phyloP scores from a whole-genome alignment of 1,284 basidiomycete species.

The Abortiporus biennis region DNA sequence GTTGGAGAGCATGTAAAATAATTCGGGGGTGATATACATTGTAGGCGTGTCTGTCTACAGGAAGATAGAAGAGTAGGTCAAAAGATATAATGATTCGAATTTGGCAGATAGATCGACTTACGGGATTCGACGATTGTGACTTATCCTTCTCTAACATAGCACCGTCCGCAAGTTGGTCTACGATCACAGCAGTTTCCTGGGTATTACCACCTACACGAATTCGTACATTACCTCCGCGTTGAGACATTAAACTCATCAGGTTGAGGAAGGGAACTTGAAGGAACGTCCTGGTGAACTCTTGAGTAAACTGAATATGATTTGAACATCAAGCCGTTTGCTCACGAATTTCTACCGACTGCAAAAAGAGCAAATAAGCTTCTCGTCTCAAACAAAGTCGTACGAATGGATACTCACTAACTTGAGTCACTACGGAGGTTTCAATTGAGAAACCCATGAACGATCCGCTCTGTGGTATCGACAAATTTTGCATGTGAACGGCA shows the following conservation, averaged over 20 bases:
- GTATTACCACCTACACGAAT: slow-evolving; percentile 73
- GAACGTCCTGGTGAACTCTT: slow-evolving; percentile 31
- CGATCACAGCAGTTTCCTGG: slow-evolving; percentile 56
- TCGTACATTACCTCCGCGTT: slow-evolving; percentile 47
- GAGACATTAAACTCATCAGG: slow-evolving; percentile 55
- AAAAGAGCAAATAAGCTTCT: too few relatives aligned
- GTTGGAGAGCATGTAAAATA: slow-evolving; percentile 36
- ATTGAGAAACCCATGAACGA: slow-evolving; percentile 45
- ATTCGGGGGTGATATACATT: slow-evolving; percentile 33
- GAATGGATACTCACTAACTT: slow-evolving; percentile 25
- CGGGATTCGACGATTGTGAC: slow-evolving; percentile 34
- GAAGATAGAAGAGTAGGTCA: background rate
- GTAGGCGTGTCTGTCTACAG: slow-evolving; percentile 30
- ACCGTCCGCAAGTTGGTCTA: slow-evolving; percentile 37
- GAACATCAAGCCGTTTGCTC: background rate
- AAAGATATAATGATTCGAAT: too few relatives aligned
- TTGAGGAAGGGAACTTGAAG: slow-evolving; percentile 66
- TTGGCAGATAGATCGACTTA: too few relatives aligned
- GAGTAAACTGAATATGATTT: too few relatives aligned
- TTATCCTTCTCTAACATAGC: slow-evolving; percentile 45
- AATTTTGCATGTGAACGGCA: slow-evolving; percentile 27
- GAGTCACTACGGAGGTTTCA: slow-evolving; percentile 39
- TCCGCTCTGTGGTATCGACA: slow-evolving; percentile 23
- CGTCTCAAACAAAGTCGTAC: too few relatives aligned
- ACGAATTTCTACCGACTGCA: background rate